These are phyloP conservation scores for Pythium vanterpoolii DNA, from an alignment of 352 stramenopile genomes.

Conservation along the genomic window DNA sequence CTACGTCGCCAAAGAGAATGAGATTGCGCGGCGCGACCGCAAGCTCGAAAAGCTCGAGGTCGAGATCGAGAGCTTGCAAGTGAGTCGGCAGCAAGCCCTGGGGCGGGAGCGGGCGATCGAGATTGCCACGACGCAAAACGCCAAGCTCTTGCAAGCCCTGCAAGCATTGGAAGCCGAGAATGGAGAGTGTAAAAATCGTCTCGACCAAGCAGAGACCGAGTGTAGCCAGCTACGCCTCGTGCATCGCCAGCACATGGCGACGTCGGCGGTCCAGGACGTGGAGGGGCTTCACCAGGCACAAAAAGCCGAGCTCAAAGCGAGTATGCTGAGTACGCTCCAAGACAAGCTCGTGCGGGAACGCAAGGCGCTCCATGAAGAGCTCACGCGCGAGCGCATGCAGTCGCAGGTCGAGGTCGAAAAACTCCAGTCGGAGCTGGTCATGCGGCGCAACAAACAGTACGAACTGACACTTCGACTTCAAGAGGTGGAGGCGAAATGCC, in stretches of 20 bases:
- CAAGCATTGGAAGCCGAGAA: slow-evolving; percentile 44
- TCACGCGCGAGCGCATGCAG: slow-evolving; percentile 36
- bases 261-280: slow-evolving; percentile 36
- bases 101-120: slow-evolving; percentile 69
- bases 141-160: slow-evolving; percentile 60
- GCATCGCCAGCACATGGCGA: slow-evolving; percentile 29
- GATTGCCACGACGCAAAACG: slow-evolving; percentile 72
- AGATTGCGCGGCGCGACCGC: slow-evolving; percentile 44
- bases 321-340: slow-evolving; percentile 33
- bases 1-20: slow-evolving; percentile 58
- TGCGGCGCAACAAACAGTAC: slow-evolving; percentile 75
- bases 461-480: slow-evolving; percentile 73
- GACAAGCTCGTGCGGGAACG: slow-evolving; percentile 56
- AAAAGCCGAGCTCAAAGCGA: slow-evolving; percentile 39
- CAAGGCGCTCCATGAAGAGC: slow-evolving; percentile 40
- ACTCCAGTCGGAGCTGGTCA: slow-evolving; percentile 64
- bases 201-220: slow-evolving; percentile 32
- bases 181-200: slow-evolving; percentile 25
- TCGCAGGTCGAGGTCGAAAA: slow-evolving; percentile 63
- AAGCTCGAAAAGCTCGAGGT: slow-evolving; percentile 53
- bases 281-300: slow-evolving; percentile 46
- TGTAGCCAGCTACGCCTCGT: slow-evolving; percentile 35
- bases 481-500: slow-evolving; percentile 47
- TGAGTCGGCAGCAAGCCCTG: slow-evolving; percentile 43
- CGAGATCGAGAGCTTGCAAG: slow-evolving; percentile 54